These are phyloP conservation scores for Wickerhamomyces chambardii DNA, from an alignment of 805 yeast species.

Conservation along the genomic window DNA sequence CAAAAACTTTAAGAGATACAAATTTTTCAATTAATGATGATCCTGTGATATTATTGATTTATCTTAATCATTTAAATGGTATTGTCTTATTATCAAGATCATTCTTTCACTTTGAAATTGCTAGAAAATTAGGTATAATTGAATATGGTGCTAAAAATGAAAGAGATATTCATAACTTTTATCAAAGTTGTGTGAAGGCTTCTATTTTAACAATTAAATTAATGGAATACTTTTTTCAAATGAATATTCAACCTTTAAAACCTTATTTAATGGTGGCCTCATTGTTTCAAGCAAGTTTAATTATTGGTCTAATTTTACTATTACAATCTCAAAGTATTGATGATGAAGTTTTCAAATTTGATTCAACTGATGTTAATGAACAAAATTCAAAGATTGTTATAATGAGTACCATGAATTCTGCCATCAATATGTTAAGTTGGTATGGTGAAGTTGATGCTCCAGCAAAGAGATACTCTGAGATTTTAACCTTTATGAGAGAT, in stretches of 20 bases:
- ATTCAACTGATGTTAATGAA: conserved; percentile 1
- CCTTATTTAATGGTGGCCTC: conserved; percentile 24
- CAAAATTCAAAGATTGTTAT: conserved; percentile 7
- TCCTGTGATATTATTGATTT: conserved; percentile 19
- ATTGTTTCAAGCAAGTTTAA: conserved; percentile 27
- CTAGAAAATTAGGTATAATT: conserved; percentile 12
- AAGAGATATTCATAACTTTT: conserved; percentile 14
- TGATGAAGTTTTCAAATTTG: conserved; percentile 10
- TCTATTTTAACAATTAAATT: conserved; percentile 25
- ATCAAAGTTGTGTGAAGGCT: conserved; percentile 27
- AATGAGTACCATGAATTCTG: conserved; percentile 12
- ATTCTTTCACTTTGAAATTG: conserved; percentile 26
- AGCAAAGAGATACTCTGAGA: conserved; percentile 7
- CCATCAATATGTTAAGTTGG: conserved; percentile 8
- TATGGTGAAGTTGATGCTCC: conserved; percentile 14
- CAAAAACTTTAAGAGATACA: conserved; percentile 7
- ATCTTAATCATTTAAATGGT: conserved; percentile 27
- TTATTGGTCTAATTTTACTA: conserved; percentile 23
- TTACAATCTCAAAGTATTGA: conserved; percentile 9
- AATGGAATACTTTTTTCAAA: conserved; percentile 16
- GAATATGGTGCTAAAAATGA: conserved; percentile 6
- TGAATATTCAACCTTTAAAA: conserved; percentile 25
- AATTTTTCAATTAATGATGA: conserved; percentile 9
- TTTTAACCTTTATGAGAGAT: conserved; percentile 11
- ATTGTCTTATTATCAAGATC: conserved; percentile 31